These are phyloP conservation scores for Cyberlindnera meyerae DNA, from an alignment of 805 yeast genomes.

Conservation along the genomic window DNA sequence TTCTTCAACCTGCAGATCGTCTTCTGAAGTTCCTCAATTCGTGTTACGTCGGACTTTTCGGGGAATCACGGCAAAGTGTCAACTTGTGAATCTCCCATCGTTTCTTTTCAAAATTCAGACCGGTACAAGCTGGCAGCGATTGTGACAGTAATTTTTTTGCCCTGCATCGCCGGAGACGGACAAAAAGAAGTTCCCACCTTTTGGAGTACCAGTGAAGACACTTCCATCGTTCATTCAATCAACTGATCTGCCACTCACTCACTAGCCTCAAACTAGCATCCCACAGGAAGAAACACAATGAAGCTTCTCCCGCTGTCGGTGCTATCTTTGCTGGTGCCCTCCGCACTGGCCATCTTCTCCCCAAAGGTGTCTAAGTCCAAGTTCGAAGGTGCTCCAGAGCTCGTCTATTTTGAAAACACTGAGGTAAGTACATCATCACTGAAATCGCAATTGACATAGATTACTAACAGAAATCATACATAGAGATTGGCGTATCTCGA, in stretches of 20 bases:
- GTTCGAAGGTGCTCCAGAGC: constrained; percentile 24
- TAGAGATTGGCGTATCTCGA: constrained; percentile 18
- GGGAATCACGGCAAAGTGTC: too few species aligned
- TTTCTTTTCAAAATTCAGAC: too few species aligned
- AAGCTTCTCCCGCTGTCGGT: constrained; percentile 6
- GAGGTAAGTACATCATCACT: constrained; percentile 18
- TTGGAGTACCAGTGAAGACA: too few species aligned
- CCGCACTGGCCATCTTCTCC: constrained; percentile 20
- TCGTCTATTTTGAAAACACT: constrained; percentile 31
- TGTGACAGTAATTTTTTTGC: too few species aligned
- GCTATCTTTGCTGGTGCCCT: constrained; percentile 10
- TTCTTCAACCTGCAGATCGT: too few species aligned
- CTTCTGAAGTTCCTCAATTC: too few species aligned
- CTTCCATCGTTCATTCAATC: too few species aligned
- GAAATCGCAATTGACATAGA: not conserved
- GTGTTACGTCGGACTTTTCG: too few species aligned
- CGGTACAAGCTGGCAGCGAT: too few species aligned
- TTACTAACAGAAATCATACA: constrained; percentile 9
- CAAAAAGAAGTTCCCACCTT: too few species aligned
- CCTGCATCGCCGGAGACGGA: too few species aligned
- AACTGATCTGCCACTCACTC: not conserved
- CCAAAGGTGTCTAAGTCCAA: constrained; percentile 21
- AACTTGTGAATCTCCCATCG: too few species aligned
- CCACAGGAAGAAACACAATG: constrained; percentile 10
- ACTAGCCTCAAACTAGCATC: not conserved